phyloP scores from a whole-genome alignment of 73 alveolate species.

The Paramecium caudatum region DNA sequence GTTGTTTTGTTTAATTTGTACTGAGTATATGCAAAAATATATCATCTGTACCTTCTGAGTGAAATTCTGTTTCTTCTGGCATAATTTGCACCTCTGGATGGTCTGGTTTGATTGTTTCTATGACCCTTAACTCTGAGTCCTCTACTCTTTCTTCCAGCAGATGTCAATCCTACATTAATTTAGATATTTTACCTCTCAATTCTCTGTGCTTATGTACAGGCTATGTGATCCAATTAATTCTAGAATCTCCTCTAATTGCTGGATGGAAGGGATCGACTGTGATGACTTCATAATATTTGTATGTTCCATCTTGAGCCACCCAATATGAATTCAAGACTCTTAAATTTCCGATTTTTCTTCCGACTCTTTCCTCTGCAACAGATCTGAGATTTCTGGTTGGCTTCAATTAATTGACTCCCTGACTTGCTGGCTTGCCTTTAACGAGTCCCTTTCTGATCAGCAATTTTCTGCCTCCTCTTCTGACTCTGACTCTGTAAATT shows the following conservation, averaged over 20 bases:
- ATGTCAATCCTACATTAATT: slow-evolving; percentile 87
- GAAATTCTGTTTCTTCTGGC: slow-evolving; percentile 94
- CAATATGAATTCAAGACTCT: slow-evolving; percentile 99
- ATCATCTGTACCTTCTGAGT: slow-evolving; percentile 96
- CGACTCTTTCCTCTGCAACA: slow-evolving; percentile 99
- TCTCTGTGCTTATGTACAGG: slow-evolving; percentile 98
- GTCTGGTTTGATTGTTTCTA: slow-evolving; percentile 94
- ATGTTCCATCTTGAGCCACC: slow-evolving; percentile 99
- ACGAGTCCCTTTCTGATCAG: slow-evolving; percentile 96
- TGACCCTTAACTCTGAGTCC: slow-evolving; percentile 98
- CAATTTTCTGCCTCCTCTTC: slow-evolving; percentile 99
- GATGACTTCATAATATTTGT: slow-evolving; percentile 99
- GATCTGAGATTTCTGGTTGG: slow-evolving; percentile 96
- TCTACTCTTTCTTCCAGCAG: slow-evolving; percentile 98
- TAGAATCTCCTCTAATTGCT: slow-evolving; percentile 98
- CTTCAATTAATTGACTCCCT: slow-evolving; percentile 98
- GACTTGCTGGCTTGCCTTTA: slow-evolving; percentile 99
- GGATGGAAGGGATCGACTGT: slow-evolving; percentile 99
- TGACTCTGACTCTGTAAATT: slow-evolving; percentile 98
- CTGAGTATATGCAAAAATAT: slow-evolving; percentile 39
- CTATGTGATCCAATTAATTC: slow-evolving; percentile 99
- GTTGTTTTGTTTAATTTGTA: slow-evolving; percentile 34
- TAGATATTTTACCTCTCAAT: slow-evolving; percentile 80
- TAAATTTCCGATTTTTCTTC: slow-evolving; percentile 91
- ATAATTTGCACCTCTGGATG: slow-evolving; percentile 94